Evolutionary conservation across 352 stramenopile species (phyloP), one percentile per base, ranked within the genome.

Genomic region (Globisporangium cylindrosporum): DNA sequence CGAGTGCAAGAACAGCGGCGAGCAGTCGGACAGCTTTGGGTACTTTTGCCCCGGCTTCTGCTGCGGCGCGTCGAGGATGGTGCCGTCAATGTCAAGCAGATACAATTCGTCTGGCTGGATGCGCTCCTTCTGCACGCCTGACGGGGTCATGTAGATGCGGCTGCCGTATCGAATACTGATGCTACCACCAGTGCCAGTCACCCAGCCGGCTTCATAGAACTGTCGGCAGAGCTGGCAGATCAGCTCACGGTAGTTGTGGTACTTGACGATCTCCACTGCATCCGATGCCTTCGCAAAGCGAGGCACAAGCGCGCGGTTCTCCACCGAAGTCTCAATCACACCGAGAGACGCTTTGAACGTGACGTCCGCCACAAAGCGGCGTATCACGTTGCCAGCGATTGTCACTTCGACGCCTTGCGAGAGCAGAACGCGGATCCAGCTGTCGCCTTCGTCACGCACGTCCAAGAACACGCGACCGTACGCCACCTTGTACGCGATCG

Each of bases 71-170:
- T 88, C 78, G 20, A 98, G 77, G 14, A 98, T 77, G 51, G 79
- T 76, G 32, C 86, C 81, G 58, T 97, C 82, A 64, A 93, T 76
- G 67, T 97, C 92, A 24, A 99, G 81, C 72, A 98, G 84, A 76
- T 98, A 99, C 7, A 99, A 77, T 66, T 99, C 96, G 65, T 98
- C 89, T 0, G 94, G 92, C 48, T 96, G 74, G 64, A 99, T 97
- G 64, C 96, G 93, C 79, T 99, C 97, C 74, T 99, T 99, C 62
- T 98, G 93, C 49, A 99, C 93, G n/a, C 95, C 96, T 14, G 90
- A 98, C 5, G 97, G 97, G 29, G 96, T 98, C 77, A 98, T 97
- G 85, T 97, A 98, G 58, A 99, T 92, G 48, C 93, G 84, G 70
- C 95, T 97, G 14, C 92, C 92, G 27, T 92, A 81, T 34, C 95